Base-by-base conservation (phyloP, 768 basidiomycete genomes). In the Tricholoma sp. region DNA sequence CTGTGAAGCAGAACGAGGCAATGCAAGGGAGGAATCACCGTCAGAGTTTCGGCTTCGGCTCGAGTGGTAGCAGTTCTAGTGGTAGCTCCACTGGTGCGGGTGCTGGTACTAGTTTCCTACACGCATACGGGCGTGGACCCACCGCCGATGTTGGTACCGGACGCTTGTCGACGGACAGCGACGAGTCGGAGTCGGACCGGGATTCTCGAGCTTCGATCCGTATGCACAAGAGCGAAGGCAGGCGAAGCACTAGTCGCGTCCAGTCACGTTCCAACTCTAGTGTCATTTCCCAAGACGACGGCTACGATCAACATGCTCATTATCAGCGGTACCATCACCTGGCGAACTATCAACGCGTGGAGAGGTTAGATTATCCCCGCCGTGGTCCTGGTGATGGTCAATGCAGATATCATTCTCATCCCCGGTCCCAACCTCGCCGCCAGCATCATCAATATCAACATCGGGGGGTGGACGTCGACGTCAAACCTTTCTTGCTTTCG, bases 1-100 rank as follows among this genome's bases (percentile, higher is more conserved):
- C 76, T 4, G 79, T 82, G 57, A 84, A 83, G 62, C 77, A 79
- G 79, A n/a, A 63, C 72, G 45, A 46, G 1, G 10, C 3, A 4
- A 3, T 24, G 4, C 22, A 4, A 19, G 45, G 2, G 45, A 79
- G 79, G 49, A 72, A 24, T 24, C 45, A 24, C 24, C 22, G 5
- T 5, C 24, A 24, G 12, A 12, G 2, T 2, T 24, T 46, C 24
- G 14, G 12, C 5, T 22, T 46, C 3, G 7, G 18, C n/a, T 41
- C 39, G 39, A 10, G 39, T 19, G 10, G 22, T 5, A 14, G 41
- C 19, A 8, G 45, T 46, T 5, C 45, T 14, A 12, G 45, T 16
- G 12, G 18, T 24, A 19, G 22, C 11, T 24, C 21, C 12, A 14
- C 10, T 24, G 4, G 11, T 46, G 11, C 5, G 12, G 22, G 14